Conservation (phyloP, 2,329 filamentous ascomycete genomes). For the Phyllosticta citrichinensis region DNA sequence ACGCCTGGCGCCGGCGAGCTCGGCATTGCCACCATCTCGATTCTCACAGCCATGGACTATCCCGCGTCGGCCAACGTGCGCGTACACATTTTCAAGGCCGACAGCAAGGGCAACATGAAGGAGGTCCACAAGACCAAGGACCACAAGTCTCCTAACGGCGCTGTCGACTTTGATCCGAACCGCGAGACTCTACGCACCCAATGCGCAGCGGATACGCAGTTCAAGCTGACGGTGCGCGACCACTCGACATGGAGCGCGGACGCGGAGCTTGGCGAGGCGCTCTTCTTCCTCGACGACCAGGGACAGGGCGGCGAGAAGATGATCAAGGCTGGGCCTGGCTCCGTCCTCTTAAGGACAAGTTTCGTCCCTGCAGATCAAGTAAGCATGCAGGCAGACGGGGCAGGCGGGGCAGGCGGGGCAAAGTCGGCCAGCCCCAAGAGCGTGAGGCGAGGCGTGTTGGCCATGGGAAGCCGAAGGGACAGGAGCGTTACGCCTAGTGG, state of each 20-base stretch:
- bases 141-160: slow-evolving; percentile 60
- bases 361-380: slow-evolving; percentile 48
- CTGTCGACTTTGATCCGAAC: slow-evolving; percentile 49
- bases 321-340: slow-evolving; percentile 62
- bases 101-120: slow-evolving; percentile 51
- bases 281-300: slow-evolving; percentile 88
- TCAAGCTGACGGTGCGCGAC: slow-evolving; percentile 77
- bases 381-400: slow-evolving; percentile 8
- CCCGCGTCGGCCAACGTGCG: slow-evolving; percentile 70
- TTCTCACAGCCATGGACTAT: slow-evolving; percentile 71
- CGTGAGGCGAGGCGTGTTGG: slow-evolving; percentile 13
- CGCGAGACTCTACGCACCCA: slow-evolving; percentile 65
- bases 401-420: neutral
- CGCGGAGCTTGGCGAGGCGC: slow-evolving; percentile 69
- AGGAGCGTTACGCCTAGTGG: slow-evolving; percentile 12
- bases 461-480: slow-evolving; percentile 5
- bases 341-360: slow-evolving; percentile 61
- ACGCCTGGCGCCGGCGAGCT: slow-evolving; percentile 45
- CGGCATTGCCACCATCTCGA: slow-evolving; percentile 69
- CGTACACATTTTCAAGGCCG: slow-evolving; percentile 44
- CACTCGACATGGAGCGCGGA: slow-evolving; percentile 78
- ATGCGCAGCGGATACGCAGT: slow-evolving; percentile 73
- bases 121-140: slow-evolving; percentile 88
- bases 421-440: slow-evolving; percentile 14
- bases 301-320: slow-evolving; percentile 60